Evolutionary conservation across 345 rosid genomes (phyloP).

Genomic region (Barbarea vulgaris): DNA sequence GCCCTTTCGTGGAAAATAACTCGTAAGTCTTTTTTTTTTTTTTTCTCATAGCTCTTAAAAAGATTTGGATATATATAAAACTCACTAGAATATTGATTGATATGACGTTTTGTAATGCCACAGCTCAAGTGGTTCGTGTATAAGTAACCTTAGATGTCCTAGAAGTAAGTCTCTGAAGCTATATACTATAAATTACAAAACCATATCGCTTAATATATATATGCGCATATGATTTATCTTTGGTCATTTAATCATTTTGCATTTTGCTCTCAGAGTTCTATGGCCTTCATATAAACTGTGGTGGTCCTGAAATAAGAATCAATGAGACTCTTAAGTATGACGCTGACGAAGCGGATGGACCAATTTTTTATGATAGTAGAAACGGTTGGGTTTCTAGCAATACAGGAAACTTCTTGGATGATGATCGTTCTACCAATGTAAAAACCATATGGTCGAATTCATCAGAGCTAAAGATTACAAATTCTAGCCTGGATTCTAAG

Average conservation of each 20-base stretch:
- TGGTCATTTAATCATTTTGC: background rate
- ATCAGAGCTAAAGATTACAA: constrained; percentile 22
- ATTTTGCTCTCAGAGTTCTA: constrained; percentile 45
- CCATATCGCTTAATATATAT: background rate
- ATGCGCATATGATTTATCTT: background rate
- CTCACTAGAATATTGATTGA: constrained; percentile 16
- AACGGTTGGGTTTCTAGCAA: constrained; percentile 66
- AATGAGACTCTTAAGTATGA: constrained; percentile 43
- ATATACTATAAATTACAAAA: background rate
- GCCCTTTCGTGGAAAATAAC: constrained; percentile 45
- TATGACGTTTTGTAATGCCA: background rate
- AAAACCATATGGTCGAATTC: constrained; percentile 33
- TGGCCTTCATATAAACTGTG: constrained; percentile 63
- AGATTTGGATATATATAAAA: constrained; percentile 3
- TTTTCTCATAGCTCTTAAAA: background rate
- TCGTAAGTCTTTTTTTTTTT: constrained; percentile 41
- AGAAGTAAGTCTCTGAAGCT: constrained; percentile 36
- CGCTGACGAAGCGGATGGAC: constrained; percentile 45
- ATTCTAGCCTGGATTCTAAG: constrained; percentile 44
- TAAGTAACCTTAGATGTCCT: constrained; percentile 3
- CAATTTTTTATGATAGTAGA: constrained; percentile 17
- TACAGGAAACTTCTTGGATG: constrained; percentile 67
- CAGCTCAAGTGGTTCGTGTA: constrained; percentile 33
- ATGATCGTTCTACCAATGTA: constrained; percentile 38
- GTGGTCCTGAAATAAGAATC: constrained; percentile 48